Base-by-base conservation (phyloP, 495 filamentous ascomycete genomes). In the Xylaria curta region DNA sequence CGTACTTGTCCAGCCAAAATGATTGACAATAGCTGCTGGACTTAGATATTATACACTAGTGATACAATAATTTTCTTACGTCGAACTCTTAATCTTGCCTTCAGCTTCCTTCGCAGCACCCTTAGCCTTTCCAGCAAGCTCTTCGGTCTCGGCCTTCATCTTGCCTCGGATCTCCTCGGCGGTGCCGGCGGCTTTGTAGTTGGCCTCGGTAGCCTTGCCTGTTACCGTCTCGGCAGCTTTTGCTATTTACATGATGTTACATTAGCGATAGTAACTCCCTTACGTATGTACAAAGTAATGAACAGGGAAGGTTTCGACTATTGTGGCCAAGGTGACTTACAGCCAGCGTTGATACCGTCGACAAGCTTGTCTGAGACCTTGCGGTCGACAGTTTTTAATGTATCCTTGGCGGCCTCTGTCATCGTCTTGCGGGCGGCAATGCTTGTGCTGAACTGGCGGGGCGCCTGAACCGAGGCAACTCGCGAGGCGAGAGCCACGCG, bases 361-460 rank as follows among this genome's bases (percentile, higher is more conserved):
- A 89, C 86, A 2, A 88, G 65, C 82, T 88, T 89, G 72, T 88
- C 84, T 21, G 81, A 80, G 26, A 89, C 84, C 69, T 82, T 81
- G 54, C 85, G 81, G 76, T 89, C 85, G 21, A 86, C 85, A 0
- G 66, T 70, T 81, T 88, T 85, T 74, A 86, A 76, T 15, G 80
- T 81, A 66, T 88, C 86, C 77, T 86, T 89, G 63, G 84, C 84
- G 8, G 81, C 47, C 49, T 88, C 85, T 63, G 82, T 76, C 8
- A 81, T 79, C 4, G 80, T 74, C 77, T 87, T 88, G 53, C 77
- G 83, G 24, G 78, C 70, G 3, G 74, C 76, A 28, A 80, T 73
- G 69, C 74, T 80, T 38, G 81, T 83, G 47, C 80, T 83, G 79
- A 88, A 87, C 31, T 84, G 75, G 36, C 80, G 71, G 9, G 78